phyloP scores from a whole-genome alignment of 2,329 filamentous ascomycete species.

The Mycosphaerella sp. region DNA sequence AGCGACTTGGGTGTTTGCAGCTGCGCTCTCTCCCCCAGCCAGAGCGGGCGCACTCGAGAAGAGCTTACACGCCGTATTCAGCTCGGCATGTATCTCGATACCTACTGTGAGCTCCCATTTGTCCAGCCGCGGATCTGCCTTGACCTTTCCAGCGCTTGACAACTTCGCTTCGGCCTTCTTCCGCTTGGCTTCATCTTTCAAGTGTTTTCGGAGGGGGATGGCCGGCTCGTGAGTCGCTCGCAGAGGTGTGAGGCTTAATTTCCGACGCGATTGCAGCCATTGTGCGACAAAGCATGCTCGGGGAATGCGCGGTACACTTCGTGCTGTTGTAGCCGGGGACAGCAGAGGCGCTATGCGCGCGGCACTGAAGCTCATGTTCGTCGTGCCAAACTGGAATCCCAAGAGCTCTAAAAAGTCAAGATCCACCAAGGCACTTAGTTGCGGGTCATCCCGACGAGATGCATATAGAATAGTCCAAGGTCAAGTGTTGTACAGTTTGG shows the following conservation, averaged over 20 bases:
- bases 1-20: constrained; percentile 80
- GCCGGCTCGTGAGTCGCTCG: constrained; percentile 19
- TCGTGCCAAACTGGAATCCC: background rate
- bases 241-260: constrained; percentile 19
- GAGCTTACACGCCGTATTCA: constrained; percentile 82
- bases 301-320: constrained; percentile 10
- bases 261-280: constrained; percentile 28
- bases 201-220: constrained; percentile 37
- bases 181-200: constrained; percentile 39
- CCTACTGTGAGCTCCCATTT: constrained; percentile 93
- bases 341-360: constrained; percentile 3
- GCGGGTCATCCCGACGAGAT: background rate
- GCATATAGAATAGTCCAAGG: background rate
- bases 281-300: constrained; percentile 28
- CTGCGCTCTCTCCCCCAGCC: constrained; percentile 25
- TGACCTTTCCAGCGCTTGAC: constrained; percentile 11
- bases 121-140: constrained; percentile 29
- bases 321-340: background rate
- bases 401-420: background rate
- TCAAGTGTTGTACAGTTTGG: no score
- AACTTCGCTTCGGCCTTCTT: constrained; percentile 16
- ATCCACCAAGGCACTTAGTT: background rate
- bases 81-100: constrained; percentile 93
- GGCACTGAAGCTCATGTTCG: constrained; percentile 7
- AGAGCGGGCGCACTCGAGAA: constrained; percentile 61